Evolutionary conservation across 2,329 filamentous ascomycete genomes (phyloP).

Genomic region (Cucurbitaria berberidis): DNA sequence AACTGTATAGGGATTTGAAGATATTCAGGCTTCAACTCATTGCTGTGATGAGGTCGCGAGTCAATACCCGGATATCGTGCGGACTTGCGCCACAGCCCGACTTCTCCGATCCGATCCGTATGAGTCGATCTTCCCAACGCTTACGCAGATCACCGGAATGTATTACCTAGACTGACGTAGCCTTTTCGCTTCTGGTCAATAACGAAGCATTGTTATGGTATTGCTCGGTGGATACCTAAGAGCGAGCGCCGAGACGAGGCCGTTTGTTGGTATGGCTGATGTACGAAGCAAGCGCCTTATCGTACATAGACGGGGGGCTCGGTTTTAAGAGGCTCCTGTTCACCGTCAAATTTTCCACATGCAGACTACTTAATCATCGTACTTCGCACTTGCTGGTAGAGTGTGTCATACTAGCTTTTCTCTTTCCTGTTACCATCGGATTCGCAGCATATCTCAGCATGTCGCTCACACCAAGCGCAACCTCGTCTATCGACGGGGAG

Average conservation of each 20-base stretch:
- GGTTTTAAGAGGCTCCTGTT: neutral
- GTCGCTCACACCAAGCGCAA: slow-evolving; percentile 18
- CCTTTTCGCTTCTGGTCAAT: neutral
- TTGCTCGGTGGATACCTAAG: neutral
- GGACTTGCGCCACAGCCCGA: slow-evolving; percentile 11
- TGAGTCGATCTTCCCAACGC: neutral
- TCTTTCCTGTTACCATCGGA: neutral
- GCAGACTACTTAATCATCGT: neutral
- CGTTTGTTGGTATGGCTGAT: neutral
- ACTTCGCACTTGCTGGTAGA: neutral
- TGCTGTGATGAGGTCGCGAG: neutral
- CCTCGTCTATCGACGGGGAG: slow-evolving; percentile 23
- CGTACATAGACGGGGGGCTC: neutral
- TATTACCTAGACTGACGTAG: neutral
- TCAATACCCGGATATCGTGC: slow-evolving; percentile 6
- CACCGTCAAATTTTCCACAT: neutral
- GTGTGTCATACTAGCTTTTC: neutral
- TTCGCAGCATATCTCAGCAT: slow-evolving; percentile 2
- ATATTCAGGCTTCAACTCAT: neutral
- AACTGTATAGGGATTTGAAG: neutral
- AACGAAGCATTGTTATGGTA: neutral
- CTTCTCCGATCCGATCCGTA: neutral
- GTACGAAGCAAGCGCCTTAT: neutral
- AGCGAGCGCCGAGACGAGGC: neutral
- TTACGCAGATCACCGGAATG: too few species aligned